Percentiles rank a stretch among this genome's conserved stretches.
phyloP scores from a whole-genome alignment of 192 early-diverging fungal species.

The Backusella psychrophila region DNA sequence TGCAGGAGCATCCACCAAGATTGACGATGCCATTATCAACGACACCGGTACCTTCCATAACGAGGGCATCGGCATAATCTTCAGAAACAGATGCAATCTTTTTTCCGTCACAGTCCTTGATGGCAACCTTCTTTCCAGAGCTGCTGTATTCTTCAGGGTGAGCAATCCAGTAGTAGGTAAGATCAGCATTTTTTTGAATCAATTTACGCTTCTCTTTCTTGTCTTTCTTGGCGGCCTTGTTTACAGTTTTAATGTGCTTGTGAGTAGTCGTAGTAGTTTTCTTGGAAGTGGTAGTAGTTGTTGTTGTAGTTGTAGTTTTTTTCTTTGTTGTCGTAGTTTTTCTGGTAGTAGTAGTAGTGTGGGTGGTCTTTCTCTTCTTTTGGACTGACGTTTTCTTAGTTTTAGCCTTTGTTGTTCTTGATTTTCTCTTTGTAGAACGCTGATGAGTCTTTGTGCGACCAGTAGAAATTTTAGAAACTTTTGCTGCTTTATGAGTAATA shows the following conservation, averaged over 20 bases:
- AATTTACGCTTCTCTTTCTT: constrained; percentile 27
- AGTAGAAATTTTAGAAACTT: background rate
- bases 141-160: constrained; percentile 18
- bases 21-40: constrained; percentile 31
- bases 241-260: background rate
- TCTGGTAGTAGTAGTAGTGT: background rate
- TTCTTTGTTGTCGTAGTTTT: background rate
- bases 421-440: constrained; percentile 8
- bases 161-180: constrained; percentile 45
- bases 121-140: constrained; percentile 11
- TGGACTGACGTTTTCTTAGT: background rate
- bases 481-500: background rate
- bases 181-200: constrained; percentile 25
- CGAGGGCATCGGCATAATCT: constrained; percentile 31
- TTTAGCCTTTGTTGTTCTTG: background rate
- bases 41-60: constrained; percentile 39
- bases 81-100: constrained; percentile 24
- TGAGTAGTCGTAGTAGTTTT: background rate
- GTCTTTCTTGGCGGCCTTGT: background rate
- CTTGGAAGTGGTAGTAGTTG: background rate
- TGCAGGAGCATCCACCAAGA: constrained; percentile 35
- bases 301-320: background rate
- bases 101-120: constrained; percentile 35
- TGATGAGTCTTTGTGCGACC: background rate
- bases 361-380: background rate